A percentile compares a stretch with the other conserved stretches of the same genome.
These are phyloP conservation scores for Pelargonium cotyledonis DNA, from an alignment of 441 rosid genomes.

Conservation along the genomic window DNA sequence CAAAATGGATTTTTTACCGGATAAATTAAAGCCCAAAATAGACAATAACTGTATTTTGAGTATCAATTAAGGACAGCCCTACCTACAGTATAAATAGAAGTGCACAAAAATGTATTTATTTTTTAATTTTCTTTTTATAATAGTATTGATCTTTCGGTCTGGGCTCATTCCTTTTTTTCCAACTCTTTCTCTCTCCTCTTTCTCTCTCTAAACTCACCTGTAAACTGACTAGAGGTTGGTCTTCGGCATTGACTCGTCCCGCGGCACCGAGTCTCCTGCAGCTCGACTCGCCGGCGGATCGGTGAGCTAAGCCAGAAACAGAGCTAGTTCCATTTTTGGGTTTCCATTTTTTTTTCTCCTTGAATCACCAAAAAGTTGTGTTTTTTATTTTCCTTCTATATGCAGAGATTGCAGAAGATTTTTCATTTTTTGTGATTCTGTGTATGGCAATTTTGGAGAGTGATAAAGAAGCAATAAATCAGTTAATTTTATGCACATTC, in stretches of 20 bases:
- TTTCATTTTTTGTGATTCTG: conserved; percentile 2
- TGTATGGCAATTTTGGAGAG: background rate
- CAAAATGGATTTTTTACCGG: no score
- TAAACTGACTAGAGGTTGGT: conserved; percentile 31
- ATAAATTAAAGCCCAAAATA: no score
- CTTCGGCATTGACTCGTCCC: conserved; percentile 49
- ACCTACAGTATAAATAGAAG: background rate
- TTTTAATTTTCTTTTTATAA: background rate
- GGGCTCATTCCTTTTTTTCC: background rate
- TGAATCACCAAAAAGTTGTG: conserved; percentile 10
- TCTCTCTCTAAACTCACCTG: conserved; percentile 18
- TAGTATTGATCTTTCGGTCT: background rate
- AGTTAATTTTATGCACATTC: conserved; percentile 7
- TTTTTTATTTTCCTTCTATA: background rate
- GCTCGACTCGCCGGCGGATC: conserved; percentile 33
- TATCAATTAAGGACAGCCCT: conserved; percentile 4
- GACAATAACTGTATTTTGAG: background rate
- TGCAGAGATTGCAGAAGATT: background rate
- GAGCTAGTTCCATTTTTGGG: conserved; percentile 7
- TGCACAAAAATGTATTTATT: background rate
- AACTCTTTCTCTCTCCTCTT: conserved; percentile 11
- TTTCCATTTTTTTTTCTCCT: conserved; percentile 7
- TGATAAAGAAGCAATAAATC: background rate
- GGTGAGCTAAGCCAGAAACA: conserved; percentile 33
- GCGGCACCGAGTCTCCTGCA: no score